These are phyloP conservation scores for Falciphora oryzae DNA, from an alignment of 2,329 filamentous ascomycete genomes.

Conservation along the genomic window DNA sequence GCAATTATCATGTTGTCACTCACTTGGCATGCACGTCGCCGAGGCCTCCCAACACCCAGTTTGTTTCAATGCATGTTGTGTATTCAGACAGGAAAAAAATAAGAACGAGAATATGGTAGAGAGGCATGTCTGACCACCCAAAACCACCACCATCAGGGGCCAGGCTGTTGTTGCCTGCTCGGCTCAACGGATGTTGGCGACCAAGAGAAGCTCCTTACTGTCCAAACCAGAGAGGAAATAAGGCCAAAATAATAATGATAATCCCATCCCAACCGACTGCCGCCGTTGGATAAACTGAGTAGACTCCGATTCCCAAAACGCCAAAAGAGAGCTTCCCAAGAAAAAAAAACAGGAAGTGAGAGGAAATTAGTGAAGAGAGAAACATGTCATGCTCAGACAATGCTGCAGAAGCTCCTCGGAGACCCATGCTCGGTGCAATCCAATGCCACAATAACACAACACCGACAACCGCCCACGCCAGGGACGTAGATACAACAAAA, in stretches of 20 bases:
- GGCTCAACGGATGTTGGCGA: not conserved
- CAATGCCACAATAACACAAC: not conserved
- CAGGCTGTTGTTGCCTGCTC: not conserved
- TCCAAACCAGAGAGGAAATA: not conserved
- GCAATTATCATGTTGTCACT: not conserved
- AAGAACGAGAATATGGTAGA: not conserved
- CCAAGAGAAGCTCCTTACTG: not conserved
- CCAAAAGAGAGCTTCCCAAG: not conserved
- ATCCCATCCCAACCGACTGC: not conserved
- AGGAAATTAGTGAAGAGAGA: not conserved
- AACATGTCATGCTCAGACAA: not conserved
- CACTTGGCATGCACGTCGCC: not conserved
- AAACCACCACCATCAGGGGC: not conserved
- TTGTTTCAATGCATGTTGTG: not conserved
- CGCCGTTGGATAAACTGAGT: not conserved
- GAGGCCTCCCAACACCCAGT: not conserved
- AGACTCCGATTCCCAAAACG: not conserved
- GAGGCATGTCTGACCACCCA: not conserved
- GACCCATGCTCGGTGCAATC: not conserved
- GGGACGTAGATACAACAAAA: not conserved
- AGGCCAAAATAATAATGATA: not conserved
- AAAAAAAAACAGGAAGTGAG: not conserved
- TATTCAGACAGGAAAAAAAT: not conserved
- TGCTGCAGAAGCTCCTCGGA: not conserved
- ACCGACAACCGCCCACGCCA: not conserved